Percentiles rank a stretch among this genome's conserved stretches.
Evolutionary conservation across 2,329 filamentous ascomycete genomes (phyloP).

Genomic region (Epichloe glyceriae): DNA sequence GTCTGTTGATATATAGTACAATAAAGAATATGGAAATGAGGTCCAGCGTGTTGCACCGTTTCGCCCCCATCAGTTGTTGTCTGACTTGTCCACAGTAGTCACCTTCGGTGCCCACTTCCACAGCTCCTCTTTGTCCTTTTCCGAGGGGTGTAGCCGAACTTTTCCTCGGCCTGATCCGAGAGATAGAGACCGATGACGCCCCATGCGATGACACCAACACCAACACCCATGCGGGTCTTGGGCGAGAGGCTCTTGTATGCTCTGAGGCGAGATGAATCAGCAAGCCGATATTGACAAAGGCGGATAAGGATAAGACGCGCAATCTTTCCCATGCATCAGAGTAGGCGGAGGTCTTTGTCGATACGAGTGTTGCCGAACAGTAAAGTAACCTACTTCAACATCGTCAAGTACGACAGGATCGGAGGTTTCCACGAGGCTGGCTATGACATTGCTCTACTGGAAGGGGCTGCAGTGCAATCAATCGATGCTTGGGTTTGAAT

Average conservation of each 20-base stretch:
- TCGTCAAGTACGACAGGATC: no score
- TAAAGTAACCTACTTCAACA: no score
- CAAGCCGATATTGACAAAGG: neutral
- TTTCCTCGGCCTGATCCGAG: slow-evolving; percentile 60
- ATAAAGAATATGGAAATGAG: neutral
- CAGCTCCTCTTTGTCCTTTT: slow-evolving; percentile 58
- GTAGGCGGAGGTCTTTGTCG: no score
- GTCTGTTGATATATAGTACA: neutral
- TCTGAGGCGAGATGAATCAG: slow-evolving; percentile 24
- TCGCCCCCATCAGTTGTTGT: neutral
- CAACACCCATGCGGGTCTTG: slow-evolving; percentile 58
- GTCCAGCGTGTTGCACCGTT: neutral
- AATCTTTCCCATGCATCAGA: no score
- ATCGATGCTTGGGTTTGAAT: no score
- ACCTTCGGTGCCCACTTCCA: slow-evolving; percentile 49
- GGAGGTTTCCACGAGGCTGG: no score
- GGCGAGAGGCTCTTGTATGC: slow-evolving; percentile 60
- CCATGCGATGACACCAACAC: slow-evolving; percentile 64
- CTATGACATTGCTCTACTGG: no score
- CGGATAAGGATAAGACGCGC: neutral
- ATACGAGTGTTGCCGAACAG: no score
- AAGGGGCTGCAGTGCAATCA: no score
- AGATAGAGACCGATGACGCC: slow-evolving; percentile 60
- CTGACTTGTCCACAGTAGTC: slow-evolving; percentile 37
- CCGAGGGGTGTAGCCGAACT: slow-evolving; percentile 57